phyloP scores from a whole-genome alignment of 2,329 filamentous ascomycete genomes.

The Fusarium dlaminii region DNA sequence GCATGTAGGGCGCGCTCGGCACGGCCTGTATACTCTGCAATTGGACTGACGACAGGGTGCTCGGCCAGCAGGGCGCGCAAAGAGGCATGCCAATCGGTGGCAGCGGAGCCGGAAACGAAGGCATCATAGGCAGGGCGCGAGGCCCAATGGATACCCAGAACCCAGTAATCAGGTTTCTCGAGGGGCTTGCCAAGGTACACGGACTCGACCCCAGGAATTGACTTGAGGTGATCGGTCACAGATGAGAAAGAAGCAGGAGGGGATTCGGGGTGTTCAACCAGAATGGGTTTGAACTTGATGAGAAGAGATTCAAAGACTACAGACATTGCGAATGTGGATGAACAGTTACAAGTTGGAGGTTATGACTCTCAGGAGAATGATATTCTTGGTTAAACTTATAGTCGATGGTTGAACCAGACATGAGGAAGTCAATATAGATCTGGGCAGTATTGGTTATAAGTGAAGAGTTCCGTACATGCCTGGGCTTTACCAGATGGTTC shows the following conservation, averaged over 20 bases:
- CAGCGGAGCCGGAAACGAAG: constrained; percentile 54
- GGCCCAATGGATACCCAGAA: constrained; percentile 49
- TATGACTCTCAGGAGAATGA: neutral
- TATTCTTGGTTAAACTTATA: neutral
- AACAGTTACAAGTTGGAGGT: neutral
- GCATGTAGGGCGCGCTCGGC: constrained; percentile 45
- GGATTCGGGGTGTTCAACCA: constrained; percentile 37
- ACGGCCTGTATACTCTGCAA: constrained; percentile 30
- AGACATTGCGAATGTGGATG: constrained; percentile 36
- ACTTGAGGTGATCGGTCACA: constrained; percentile 43
- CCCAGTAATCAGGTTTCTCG: constrained; percentile 47
- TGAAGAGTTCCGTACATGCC: neutral
- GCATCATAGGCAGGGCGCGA: constrained; percentile 47
- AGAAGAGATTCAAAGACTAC: constrained; percentile 45
- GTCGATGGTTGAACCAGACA: neutral
- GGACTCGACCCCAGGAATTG: constrained; percentile 46
- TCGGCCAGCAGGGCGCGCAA: constrained; percentile 46
- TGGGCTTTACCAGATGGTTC: constrained; percentile 22
- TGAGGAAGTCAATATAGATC: constrained; percentile 1
- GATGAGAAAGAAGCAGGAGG: constrained; percentile 42
- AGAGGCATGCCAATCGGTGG: constrained; percentile 53
- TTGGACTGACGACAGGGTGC: constrained; percentile 37
- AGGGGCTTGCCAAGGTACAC: constrained; percentile 49
- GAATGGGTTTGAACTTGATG: constrained; percentile 46
- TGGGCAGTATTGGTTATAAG: neutral